Evolutionary conservation across 148 eudicot genomes (phyloP), one percentile per base, ranked within the genome.

Genomic region (Limonium bicolor): DNA sequence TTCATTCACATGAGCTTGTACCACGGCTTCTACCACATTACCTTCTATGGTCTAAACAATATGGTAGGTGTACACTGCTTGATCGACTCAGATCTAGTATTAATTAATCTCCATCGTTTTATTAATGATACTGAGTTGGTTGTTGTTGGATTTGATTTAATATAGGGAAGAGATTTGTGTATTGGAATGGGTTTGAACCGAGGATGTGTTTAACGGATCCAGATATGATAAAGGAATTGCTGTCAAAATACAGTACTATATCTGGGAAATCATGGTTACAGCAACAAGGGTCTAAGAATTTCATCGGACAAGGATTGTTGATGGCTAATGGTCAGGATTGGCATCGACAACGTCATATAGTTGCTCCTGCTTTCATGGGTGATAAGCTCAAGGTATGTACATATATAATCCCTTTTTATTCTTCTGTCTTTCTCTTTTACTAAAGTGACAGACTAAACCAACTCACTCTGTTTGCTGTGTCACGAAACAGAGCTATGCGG

Each of bases 321-420:
- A 88, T 88, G 96, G 96, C 96, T 6, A 88, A 88, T 47, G 96
- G 96, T 4, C 56, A 77, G 4, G 74, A 79, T 46, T 88, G 96
- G 96, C 58, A 69, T 25, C 94, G 80, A 50, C 96, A 88, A 54
- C 60, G 96, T 4, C 96, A 83, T 66, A 73, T 88, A 41, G 77
- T 80, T 14, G 85, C 96, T 22, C 94, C 96, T 1, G 94, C 92
- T 40, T 88, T 83, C 72, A 83, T 62, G 70, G 78, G 74, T 16
- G 92, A 88, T 46, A 80, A 70, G 48, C 83, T 88, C 57, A 88
- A 88, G 96, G 96, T 83, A 20, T 22, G 13, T 41, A 19, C 2
- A 2, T 12, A 23, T 7, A 19, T 11, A 20, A 19, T 36, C 5
- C 5, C 1, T 36, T 6, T 14, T n/a, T 14, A 15, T n/a, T 36